Evolutionary conservation across 2,329 filamentous ascomycete genomes (phyloP), one percentile per base, ranked within the genome.

Genomic region (Camptophora hylomeconis): DNA sequence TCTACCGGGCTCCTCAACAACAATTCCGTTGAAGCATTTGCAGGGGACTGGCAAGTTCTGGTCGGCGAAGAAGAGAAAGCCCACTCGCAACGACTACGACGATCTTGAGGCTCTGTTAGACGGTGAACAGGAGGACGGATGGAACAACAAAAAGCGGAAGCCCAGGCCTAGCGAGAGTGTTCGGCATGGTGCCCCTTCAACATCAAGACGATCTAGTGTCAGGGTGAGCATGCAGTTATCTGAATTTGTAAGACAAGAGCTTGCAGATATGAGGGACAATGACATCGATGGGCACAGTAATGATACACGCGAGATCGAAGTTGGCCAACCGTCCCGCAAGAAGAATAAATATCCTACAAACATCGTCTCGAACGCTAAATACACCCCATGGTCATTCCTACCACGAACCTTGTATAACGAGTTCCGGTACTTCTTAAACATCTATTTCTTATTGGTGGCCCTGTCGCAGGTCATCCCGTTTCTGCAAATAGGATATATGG

Each of bases 351-450:
- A 87, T 52, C 87, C 89, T 7, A 73, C 80, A 6, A 98, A 98
- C 54, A 70, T 83, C 32, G 72, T 98, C 26, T 95, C 87, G 19
- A 95, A 98, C 52, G 87, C 89, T 31, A 98, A 95, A 65, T 98
- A 98, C 54, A 95, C 87, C 17, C 75, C 86, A 1, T 78, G 86
- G 62, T 93, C 80, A 29, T 98, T 98, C 55, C 67, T 98, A 9
- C 92, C 92, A 2, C 67, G 87, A 29, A 98, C 89, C 0, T 64
- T 98, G 13, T 98, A 94, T 58, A 95, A 95, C 58, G 89, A 98
- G 51, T 98, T 98, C 53, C 94, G 87, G 35, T 98, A 95, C 63
- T 98, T 98, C 60, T 93, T 98, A 67, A 98, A 98, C 67, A 82
- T 95, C 65, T 98, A 98, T 53, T 98, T 98, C 53, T 65, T 98